Evolutionary conservation across 2,329 filamentous ascomycete species (phyloP).

Genomic region (Cladosporium sp.): DNA sequence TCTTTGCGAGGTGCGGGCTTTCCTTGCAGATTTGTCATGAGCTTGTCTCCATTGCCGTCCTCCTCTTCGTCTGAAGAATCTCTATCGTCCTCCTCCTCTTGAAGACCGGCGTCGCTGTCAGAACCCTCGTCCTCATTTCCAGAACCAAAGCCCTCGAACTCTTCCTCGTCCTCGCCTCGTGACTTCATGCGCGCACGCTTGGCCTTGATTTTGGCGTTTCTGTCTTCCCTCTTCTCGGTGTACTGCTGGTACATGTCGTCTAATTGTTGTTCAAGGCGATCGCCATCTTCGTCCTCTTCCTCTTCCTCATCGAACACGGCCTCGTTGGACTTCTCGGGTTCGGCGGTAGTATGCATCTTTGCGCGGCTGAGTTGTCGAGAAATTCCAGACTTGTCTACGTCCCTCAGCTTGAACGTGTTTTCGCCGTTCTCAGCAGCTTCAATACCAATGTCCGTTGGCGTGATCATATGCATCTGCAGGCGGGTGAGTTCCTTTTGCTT

Average conservation of each 20-base stretch:
- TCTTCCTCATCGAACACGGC: constrained; percentile 48
- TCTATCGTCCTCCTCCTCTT: constrained; percentile 52
- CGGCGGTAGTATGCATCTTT: constrained; percentile 67
- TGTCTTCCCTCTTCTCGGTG: constrained; percentile 70
- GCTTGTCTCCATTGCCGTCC: constrained; percentile 38
- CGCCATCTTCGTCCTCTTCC: constrained; percentile 67
- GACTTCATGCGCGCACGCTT: constrained; percentile 77
- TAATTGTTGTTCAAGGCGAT: constrained; percentile 77
- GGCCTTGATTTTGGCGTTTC: constrained; percentile 82
- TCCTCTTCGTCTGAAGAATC: constrained; percentile 57
- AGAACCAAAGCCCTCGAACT: constrained; percentile 83
- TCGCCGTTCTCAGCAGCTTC: constrained; percentile 62
- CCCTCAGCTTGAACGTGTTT: constrained; percentile 80
- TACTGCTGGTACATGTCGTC: constrained; percentile 86
- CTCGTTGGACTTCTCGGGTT: constrained; percentile 42
- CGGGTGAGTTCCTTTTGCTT: constrained; percentile 94
- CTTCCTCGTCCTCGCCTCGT: constrained; percentile 58
- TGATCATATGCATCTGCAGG: constrained; percentile 96
- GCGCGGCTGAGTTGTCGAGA: constrained; percentile 65
- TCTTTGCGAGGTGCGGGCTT: constrained; percentile 37
- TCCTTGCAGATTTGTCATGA: constrained; percentile 59
- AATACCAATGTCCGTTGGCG: constrained; percentile 92
- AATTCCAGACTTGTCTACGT: constrained; percentile 71
- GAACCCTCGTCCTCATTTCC: constrained; percentile 54
- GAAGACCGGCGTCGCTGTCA: constrained; percentile 52